A percentile compares a stretch with the other conserved stretches of the same genome.
phyloP scores from a whole-genome alignment of 192 early-diverging fungal genomes.

The Umbelopsis sp. region DNA sequence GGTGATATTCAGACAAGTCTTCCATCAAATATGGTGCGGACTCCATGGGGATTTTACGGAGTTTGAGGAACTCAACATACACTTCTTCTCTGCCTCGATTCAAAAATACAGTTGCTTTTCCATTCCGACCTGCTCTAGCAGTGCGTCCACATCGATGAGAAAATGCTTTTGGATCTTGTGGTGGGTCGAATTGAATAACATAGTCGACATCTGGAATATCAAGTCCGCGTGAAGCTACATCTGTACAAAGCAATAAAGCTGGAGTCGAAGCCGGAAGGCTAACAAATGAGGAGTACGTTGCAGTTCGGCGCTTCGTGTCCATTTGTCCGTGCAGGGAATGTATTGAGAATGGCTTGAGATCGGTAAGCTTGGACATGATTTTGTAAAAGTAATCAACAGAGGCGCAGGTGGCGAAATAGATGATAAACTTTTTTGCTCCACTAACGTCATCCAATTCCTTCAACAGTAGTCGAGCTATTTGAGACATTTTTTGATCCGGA shows the following conservation, averaged over 20 bases:
- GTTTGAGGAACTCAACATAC: constrained; percentile 81
- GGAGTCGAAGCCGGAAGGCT: constrained; percentile 61
- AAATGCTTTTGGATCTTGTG: constrained; percentile 95
- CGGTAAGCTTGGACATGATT: constrained; percentile 43
- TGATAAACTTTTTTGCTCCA: constrained; percentile 79
- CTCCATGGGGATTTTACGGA: constrained; percentile 87
- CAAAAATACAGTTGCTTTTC: constrained; percentile 86
- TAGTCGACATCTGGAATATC: constrained; percentile 96
- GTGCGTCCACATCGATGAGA: constrained; percentile 95
- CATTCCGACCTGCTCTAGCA: constrained; percentile 82
- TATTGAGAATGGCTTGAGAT: constrained; percentile 56
- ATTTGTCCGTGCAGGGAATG: constrained; percentile 92
- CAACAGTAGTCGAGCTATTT: constrained; percentile 68
- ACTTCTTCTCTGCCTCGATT: constrained; percentile 82
- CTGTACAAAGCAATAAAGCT: constrained; percentile 89
- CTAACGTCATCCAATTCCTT: constrained; percentile 23
- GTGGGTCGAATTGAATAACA: constrained; percentile 94
- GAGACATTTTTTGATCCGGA: constrained; percentile 80
- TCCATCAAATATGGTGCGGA: constrained; percentile 50
- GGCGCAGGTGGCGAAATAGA: constrained; percentile 96
- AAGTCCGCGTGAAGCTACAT: constrained; percentile 93
- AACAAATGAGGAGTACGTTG: constrained; percentile 77
- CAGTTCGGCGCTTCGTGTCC: constrained; percentile 83
- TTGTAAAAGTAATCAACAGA: constrained; percentile 95
- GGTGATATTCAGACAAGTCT: constrained; percentile 31